Conservation (phyloP, 2,329 filamentous ascomycete species). For the Hysterium pulicare region DNA sequence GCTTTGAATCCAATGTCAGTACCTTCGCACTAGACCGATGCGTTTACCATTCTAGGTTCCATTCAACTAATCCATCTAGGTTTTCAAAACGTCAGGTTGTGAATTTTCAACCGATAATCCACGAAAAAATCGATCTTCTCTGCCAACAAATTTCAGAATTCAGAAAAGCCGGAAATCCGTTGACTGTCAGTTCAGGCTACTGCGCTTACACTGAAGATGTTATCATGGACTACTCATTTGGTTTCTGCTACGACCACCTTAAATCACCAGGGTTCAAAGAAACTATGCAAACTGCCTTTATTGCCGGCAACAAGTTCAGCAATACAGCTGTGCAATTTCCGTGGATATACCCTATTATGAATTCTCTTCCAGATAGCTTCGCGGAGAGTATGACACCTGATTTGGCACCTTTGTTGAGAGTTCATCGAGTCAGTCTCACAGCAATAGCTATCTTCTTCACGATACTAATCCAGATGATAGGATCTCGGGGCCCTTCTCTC, state of each 20-base stretch:
- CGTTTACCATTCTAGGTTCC: background rate
- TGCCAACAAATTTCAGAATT: constrained; percentile 9
- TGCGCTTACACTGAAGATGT: constrained; percentile 34
- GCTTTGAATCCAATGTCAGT: constrained; percentile 3
- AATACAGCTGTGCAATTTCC: constrained; percentile 1
- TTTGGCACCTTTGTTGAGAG: background rate
- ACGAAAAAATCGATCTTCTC: constrained; percentile 1
- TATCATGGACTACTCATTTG: constrained; percentile 28
- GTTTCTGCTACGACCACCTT: constrained; percentile 1
- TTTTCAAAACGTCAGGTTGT: background rate
- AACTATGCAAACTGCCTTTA: constrained; percentile 1
- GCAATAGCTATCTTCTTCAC: background rate
- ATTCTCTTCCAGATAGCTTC: background rate
- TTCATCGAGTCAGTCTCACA: background rate
- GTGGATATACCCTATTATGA: background rate
- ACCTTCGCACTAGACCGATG: background rate
- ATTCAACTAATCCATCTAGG: background rate
- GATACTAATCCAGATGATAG: background rate
- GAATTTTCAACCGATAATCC: constrained; percentile 2
- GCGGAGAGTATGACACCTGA: background rate
- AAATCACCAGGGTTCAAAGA: constrained; percentile 2
- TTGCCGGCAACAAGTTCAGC: background rate
- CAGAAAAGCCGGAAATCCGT: constrained; percentile 6
- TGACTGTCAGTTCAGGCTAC: background rate
- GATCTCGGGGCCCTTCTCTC: background rate